phyloP scores from a whole-genome alignment of 805 yeast genomes.

The Candida railenensis region DNA sequence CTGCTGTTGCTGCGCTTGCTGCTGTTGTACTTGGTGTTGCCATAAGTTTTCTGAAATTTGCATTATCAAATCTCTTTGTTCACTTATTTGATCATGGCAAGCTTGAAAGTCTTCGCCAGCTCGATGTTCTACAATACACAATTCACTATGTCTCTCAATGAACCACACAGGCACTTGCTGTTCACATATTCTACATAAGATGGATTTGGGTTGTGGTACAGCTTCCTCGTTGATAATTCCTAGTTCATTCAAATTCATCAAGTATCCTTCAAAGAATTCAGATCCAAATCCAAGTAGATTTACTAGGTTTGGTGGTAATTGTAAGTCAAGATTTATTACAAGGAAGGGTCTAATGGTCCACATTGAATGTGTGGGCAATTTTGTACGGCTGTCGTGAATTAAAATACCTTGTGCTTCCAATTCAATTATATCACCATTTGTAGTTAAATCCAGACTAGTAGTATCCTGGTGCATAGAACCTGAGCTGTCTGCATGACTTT shows the following conservation, averaged over 20 bases:
- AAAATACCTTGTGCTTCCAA: constrained; percentile 93
- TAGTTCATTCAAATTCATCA: constrained; percentile 60
- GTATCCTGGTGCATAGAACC: constrained; percentile 12
- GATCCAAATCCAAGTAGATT: constrained; percentile 86
- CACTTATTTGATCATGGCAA: constrained; percentile 73
- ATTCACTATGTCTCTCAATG: constrained; percentile 85
- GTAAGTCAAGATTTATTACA: constrained; percentile 61
- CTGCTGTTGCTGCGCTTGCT: constrained; percentile 12
- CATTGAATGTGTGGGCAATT: constrained; percentile 77
- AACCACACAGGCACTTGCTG: constrained; percentile 93
- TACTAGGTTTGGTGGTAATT: constrained; percentile 68
- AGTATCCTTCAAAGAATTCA: constrained; percentile 74
- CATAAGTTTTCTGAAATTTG: constrained; percentile 41
- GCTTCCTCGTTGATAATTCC: constrained; percentile 62
- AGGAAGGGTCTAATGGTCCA: constrained; percentile 86
- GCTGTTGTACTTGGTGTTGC: constrained; percentile 14
- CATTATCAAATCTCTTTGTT: constrained; percentile 58
- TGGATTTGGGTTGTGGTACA: constrained; percentile 78
- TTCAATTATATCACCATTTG: constrained; percentile 64
- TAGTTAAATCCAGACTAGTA: constrained; percentile 36
- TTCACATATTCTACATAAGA: constrained; percentile 91
- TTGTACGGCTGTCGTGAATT: constrained; percentile 58
- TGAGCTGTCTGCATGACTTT: background rate
- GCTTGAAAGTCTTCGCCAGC: constrained; percentile 73
- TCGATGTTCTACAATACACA: constrained; percentile 82